Evolutionary conservation across 1,139 yeast genomes (phyloP), one percentile per base, ranked within the genome.

Genomic region (Pichiaceae sp.): DNA sequence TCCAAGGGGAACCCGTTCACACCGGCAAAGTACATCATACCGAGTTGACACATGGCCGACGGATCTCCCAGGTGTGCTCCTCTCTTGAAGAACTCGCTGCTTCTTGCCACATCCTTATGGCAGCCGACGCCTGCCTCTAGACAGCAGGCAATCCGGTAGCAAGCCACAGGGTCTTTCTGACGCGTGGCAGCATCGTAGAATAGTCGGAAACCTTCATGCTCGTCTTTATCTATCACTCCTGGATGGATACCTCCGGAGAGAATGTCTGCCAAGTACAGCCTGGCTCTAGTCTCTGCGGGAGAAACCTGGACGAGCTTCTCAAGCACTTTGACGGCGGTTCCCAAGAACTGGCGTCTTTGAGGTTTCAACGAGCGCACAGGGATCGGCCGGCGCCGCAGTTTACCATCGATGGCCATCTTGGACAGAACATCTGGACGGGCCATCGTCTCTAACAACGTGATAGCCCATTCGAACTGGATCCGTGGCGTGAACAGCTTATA

Each of bases 121-220:
- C 68, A 63, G 3, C 89, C 89, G 30, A 78, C 72, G 2, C 83
- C 84, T 40, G 73, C 63, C 50, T 81, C 89, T 49, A 68, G 69
- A 48, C 84, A 75, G 17, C 79, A 80, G 2, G 81, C 89, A 2
- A 75, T 69, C 33, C 87, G 61, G 57, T 78, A 80, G 38, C 77
- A 70, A 6, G 81, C 78, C 35, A 70, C 72, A 0, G 75, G 62
- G 49, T 77, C 78, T 14, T 71, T 68, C 27, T 65, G 64, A 34
- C 63, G 62, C 3, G 40, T 39, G 4, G 83, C 81, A 1, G 86
- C 78, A 40, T 68, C 70, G 29, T 59, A 48, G 53, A 79, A 81
- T 36, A 67, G 62, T 39, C 72, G 73, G 47, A 72, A 74, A 2
- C 87, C 86, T 49, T 70, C 70, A 31, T 56, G 66, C 45, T 74